Conservation (phyloP, 805 yeast genomes). For the Barnettozyma wickerhamii region DNA sequence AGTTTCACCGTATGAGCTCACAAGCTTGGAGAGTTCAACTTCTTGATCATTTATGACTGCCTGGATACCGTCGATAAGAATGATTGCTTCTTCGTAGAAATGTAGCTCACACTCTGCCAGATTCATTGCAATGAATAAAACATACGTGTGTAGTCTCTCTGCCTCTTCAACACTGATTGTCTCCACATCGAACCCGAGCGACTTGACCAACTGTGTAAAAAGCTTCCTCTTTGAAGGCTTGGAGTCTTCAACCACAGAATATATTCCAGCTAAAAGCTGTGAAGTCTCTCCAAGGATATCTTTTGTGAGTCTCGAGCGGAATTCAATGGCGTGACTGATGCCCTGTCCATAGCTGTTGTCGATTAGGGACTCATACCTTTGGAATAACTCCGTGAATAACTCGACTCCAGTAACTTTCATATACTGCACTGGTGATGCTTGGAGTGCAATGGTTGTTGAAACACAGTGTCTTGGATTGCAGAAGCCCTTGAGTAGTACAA, state of each 20-base stretch:
- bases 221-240: conserved; percentile 40
- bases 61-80: conserved; percentile 41
- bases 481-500: conserved; percentile 60
- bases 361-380: conserved; percentile 66
- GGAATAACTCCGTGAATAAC: conserved; percentile 52
- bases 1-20: not conserved
- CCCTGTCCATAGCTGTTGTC: conserved; percentile 66
- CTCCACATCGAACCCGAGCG: conserved; percentile 27
- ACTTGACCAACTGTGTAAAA: conserved; percentile 29
- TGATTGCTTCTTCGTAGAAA: conserved; percentile 48
- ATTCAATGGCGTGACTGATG: conserved; percentile 46
- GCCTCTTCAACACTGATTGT: conserved; percentile 14
- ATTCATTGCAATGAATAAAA: conserved; percentile 35
- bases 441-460: conserved; percentile 67
- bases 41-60: conserved; percentile 9
- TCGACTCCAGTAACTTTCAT: conserved; percentile 46
- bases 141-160: conserved; percentile 23
- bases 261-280: conserved; percentile 36
- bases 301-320: conserved; percentile 29
- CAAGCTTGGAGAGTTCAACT: conserved; percentile 4
- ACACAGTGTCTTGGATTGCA: conserved; percentile 70
- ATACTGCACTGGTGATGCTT: conserved; percentile 42
- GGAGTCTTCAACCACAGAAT: conserved; percentile 37
- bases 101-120: conserved; percentile 35
- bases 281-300: conserved; percentile 27